Evolutionary conservation across 75 land plant genomes (phyloP), one percentile per base, ranked within the genome.

Genomic region (Cupressus sempervirens): DNA sequence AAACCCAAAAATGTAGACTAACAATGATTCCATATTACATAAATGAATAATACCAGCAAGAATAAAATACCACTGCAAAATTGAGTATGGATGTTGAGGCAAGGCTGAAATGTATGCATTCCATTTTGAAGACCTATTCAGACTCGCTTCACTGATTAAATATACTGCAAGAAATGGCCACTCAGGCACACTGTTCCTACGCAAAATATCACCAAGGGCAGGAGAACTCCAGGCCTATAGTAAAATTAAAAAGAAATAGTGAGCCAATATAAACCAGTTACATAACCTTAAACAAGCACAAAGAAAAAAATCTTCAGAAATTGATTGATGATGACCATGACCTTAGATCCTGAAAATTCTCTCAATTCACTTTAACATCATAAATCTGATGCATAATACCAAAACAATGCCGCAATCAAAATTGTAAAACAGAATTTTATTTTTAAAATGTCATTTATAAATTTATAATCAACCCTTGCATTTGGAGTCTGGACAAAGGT

Each of bases 141-240:
- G 83, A 87, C 94, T 91, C 74, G 98, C 98, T 90, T 96, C 98
- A 89, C 91, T 91, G 18, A 96, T 96, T 75, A 96, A 84, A 73
- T 94, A 96, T 6, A 93, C 89, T 38, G 98, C 98, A 68, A 96
- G 94, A 16, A 92, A 83, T 13, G 98, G 98, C 98, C 98, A 96
- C 77, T 96, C 95, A 58, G 98, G 95, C 9, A 96, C 94, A 76
- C 84, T 91, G 43, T 85, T 86, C 73, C 72, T 85, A 88, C 83
- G 90, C 50, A 95, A 82, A 82, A 93, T 85, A 68, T 92, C 86
- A 58, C 95, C 95, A 84, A 92, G 92, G 88, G 95, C 93, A 29
- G 85, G 52, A 81, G 90, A 86, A 73, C 86, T 93, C 98, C 98
- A 96, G 54, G 91, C 94, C 98, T 96, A 81, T 20, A 81, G 38